These are phyloP conservation scores for Claviceps cyperi DNA, from an alignment of 2,329 filamentous ascomycete genomes.

Conservation along the genomic window DNA sequence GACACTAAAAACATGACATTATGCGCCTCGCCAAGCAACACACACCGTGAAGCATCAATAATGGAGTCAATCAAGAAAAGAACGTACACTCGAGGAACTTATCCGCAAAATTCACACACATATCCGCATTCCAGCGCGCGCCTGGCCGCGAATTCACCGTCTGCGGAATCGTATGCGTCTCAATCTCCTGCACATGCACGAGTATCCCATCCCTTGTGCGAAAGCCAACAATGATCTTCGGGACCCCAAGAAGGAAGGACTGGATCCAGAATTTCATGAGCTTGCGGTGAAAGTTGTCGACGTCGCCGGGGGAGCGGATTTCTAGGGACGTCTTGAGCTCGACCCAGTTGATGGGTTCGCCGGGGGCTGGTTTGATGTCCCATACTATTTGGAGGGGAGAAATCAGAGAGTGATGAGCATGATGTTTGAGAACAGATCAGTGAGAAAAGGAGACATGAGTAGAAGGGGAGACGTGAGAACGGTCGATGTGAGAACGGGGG, in stretches of 20 bases:
- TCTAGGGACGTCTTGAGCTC: constrained; percentile 85
- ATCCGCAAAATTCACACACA: constrained; percentile 82
- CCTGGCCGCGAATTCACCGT: constrained; percentile 54
- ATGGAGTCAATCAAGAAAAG: not conserved
- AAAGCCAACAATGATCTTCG: constrained; percentile 83
- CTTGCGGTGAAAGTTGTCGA: constrained; percentile 71
- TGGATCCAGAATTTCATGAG: constrained; percentile 95
- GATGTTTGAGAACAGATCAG: no score
- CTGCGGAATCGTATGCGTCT: constrained; percentile 64
- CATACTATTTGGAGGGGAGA: constrained; percentile 40
- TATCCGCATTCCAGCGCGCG: constrained; percentile 75
- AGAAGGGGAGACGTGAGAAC: not conserved
- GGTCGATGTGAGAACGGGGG: not conserved
- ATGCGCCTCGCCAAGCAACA: no score
- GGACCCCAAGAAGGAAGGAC: constrained; percentile 84
- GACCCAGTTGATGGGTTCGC: constrained; percentile 72
- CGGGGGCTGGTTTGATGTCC: constrained; percentile 60
- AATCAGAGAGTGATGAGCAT: not conserved
- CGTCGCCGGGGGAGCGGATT: constrained; percentile 52
- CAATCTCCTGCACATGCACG: constrained; percentile 58
- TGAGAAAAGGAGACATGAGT: no score
- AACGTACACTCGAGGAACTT: constrained; percentile 61
- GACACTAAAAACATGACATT: not conserved
- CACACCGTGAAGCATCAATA: not conserved
- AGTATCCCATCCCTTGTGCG: constrained; percentile 60